Conservation (phyloP, 192 early-diverging fungal genomes). For the Backusella circina region DNA sequence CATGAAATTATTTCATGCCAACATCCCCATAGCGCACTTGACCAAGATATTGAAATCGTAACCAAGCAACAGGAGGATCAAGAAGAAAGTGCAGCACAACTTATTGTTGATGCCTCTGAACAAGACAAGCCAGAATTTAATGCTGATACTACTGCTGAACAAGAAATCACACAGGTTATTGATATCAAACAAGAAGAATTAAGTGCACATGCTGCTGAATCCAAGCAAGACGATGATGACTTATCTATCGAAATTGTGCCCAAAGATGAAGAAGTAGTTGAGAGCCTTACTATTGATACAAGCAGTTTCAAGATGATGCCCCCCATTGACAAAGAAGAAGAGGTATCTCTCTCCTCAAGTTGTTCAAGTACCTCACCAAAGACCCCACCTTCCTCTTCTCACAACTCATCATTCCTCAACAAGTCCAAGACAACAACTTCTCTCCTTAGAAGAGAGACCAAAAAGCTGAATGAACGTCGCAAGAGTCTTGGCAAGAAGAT, state of each 20-base stretch:
- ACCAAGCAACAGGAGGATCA: not conserved
- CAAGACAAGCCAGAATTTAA: not conserved
- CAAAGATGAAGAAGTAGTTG: not conserved
- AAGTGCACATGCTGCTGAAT: not conserved
- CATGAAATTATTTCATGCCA: not conserved
- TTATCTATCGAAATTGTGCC: not conserved
- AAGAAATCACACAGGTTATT: not conserved
- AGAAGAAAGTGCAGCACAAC: not conserved
- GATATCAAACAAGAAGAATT: not conserved
- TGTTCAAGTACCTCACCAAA: not conserved
- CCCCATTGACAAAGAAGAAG: not conserved
- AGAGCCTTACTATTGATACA: not conserved
- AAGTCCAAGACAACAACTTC: conserved; percentile 2
- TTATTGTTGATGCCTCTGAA: not conserved
- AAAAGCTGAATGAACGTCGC: not conserved
- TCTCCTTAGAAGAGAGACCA: conserved; percentile 6
- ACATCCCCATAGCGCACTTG: not conserved
- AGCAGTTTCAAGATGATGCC: not conserved
- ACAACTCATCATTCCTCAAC: not conserved
- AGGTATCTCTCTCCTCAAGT: not conserved
- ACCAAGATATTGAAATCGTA: not conserved
- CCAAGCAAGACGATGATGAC: not conserved
- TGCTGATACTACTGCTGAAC: not conserved
- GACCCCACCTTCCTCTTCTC: not conserved
- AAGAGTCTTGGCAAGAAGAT: not conserved